These are phyloP conservation scores for Rhizopogon sp. DNA, from an alignment of 768 basidiomycete genomes.

Conservation along the genomic window DNA sequence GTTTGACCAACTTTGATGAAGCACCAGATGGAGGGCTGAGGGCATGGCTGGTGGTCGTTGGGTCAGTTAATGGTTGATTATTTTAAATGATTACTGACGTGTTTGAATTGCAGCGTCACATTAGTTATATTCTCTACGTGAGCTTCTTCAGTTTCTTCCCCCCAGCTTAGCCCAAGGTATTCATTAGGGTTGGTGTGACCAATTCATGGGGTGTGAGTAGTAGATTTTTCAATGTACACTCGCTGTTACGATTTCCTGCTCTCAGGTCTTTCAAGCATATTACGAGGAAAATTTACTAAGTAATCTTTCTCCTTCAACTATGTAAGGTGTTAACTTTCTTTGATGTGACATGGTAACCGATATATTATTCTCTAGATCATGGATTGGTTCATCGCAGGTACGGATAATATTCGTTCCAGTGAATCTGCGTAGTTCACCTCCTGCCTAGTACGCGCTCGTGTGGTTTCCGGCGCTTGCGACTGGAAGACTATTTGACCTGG, in stretches of 20 bases:
- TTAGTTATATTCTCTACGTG: not conserved
- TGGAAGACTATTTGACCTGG: constrained; percentile 72
- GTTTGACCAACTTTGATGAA: not conserved
- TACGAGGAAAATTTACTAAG: constrained; percentile 53
- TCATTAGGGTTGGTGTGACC: constrained; percentile 56
- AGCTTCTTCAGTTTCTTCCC: not conserved
- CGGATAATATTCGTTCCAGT: not conserved
- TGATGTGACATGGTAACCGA: not conserved
- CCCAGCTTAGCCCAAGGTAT: not conserved
- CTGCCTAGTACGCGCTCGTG: constrained; percentile 50
- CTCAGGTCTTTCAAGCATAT: constrained; percentile 68
- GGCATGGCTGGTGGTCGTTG: constrained; percentile 26
- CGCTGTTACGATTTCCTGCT: not conserved
- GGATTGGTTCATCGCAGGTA: constrained; percentile 78
- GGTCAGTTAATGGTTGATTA: constrained; percentile 11
- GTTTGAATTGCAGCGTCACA: constrained; percentile 35
- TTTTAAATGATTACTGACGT: constrained; percentile 16
- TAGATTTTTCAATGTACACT: constrained; percentile 15
- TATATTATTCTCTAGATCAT: constrained; percentile 42
- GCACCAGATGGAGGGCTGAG: constrained; percentile 26
- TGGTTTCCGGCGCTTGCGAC: constrained; percentile 59
- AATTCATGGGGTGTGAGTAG: constrained; percentile 69
- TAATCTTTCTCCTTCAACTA: constrained; percentile 52
- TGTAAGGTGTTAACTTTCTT: constrained; percentile 34
- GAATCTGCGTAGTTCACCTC: not conserved